phyloP scores from a whole-genome alignment of 2,329 filamentous ascomycete genomes.

The Microascus cirrosus region DNA sequence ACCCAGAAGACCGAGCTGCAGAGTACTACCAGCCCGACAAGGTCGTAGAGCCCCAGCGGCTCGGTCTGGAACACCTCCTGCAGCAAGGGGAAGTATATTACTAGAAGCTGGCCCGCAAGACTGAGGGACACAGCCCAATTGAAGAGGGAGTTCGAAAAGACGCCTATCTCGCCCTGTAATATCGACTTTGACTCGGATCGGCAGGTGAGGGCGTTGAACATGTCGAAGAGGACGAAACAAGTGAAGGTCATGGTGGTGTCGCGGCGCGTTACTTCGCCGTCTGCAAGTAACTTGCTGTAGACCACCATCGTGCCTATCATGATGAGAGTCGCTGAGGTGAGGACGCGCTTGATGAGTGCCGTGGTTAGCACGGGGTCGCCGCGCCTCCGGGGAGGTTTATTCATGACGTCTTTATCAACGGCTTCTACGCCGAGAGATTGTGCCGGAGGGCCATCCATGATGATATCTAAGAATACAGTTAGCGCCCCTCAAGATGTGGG shows the following conservation, averaged over 20 bases:
- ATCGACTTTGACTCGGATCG: slow-evolving; percentile 86
- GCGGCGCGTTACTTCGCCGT: slow-evolving; percentile 74
- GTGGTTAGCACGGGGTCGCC: slow-evolving; percentile 85
- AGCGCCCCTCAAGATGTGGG: neutral
- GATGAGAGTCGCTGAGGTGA: slow-evolving; percentile 80
- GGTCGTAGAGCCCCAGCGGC: slow-evolving; percentile 61
- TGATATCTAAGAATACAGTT: slow-evolving; percentile 59
- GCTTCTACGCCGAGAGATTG: slow-evolving; percentile 94
- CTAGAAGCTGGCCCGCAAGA: slow-evolving; percentile 73
- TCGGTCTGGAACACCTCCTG: slow-evolving; percentile 96
- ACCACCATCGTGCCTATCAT: slow-evolving; percentile 86
- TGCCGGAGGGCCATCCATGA: slow-evolving; percentile 97
- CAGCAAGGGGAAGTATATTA: slow-evolving; percentile 90
- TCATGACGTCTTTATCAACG: slow-evolving; percentile 92
- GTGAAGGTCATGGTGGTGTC: slow-evolving; percentile 99
- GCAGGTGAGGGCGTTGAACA: slow-evolving; percentile 96
- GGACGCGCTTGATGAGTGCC: slow-evolving; percentile 69
- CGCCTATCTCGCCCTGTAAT: slow-evolving; percentile 69
- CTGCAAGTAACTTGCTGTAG: slow-evolving; percentile 77
- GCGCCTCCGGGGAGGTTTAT: slow-evolving; percentile 70
- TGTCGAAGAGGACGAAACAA: slow-evolving; percentile 97
- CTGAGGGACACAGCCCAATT: slow-evolving; percentile 89
- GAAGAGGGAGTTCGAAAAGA: slow-evolving; percentile 86
- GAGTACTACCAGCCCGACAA: slow-evolving; percentile 60
- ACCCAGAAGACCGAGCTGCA: slow-evolving; percentile 92